phyloP scores from a whole-genome alignment of 2,329 filamentous ascomycete species.

The Xylariales sp. region DNA sequence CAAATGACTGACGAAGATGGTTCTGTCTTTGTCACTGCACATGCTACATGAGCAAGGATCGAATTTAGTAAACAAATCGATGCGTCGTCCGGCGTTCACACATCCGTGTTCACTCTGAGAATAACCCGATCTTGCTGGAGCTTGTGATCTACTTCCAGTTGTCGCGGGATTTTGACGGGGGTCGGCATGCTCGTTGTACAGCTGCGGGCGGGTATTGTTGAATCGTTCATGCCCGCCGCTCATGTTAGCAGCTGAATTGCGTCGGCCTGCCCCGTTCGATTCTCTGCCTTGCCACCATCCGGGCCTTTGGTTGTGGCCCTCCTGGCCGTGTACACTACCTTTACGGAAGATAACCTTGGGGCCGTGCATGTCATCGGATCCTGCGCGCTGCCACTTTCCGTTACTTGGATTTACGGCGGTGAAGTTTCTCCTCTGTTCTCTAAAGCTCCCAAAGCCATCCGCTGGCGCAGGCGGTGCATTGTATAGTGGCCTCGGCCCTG shows the following conservation, averaged over 20 bases:
- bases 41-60: constrained; percentile 35
- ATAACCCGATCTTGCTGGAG: background rate
- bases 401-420: constrained; percentile 2
- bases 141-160: background rate
- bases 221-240: background rate
- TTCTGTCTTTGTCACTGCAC: constrained; percentile 34
- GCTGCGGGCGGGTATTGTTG: constrained; percentile 9
- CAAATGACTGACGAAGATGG: constrained; percentile 34
- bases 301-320: background rate
- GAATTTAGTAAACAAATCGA: constrained; percentile 11
- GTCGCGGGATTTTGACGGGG: background rate
- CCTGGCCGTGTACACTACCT: constrained; percentile 7
- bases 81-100: constrained; percentile 22
- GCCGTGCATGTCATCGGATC: constrained; percentile 37
- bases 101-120: constrained; percentile 17
- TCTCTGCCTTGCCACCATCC: constrained; percentile 6
- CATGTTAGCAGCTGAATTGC: constrained; percentile 4
- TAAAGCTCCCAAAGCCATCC: background rate
- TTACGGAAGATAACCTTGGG: constrained; percentile 37
- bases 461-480: background rate
- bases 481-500: background rate
- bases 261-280: background rate
- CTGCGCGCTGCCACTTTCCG: constrained; percentile 31
- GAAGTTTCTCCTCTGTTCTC: background rate
- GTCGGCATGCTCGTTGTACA: background rate